Evolutionary conservation across 2,329 filamentous ascomycete species (phyloP).

Genomic region (Thelonectria olida): DNA sequence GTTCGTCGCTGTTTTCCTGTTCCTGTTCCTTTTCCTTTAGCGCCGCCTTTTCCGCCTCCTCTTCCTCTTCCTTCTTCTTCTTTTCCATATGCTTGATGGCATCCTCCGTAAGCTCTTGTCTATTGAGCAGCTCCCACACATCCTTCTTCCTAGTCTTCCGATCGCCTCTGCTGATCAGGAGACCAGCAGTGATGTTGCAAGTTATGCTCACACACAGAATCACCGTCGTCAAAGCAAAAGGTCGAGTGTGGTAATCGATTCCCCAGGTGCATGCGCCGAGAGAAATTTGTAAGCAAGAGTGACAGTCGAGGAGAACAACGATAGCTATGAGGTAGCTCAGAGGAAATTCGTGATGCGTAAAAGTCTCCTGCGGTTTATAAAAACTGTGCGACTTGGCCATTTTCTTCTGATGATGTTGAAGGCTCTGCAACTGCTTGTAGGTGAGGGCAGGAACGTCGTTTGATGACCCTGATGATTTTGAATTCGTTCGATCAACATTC

Average conservation of each 20-base stretch:
- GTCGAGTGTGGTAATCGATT: conserved; percentile 75
- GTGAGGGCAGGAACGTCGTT: conserved; percentile 70
- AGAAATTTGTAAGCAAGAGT: conserved; percentile 82
- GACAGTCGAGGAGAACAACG: conserved; percentile 80
- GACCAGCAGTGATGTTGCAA: conserved; percentile 79
- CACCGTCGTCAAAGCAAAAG: conserved; percentile 78
- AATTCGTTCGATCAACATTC: conserved; percentile 46
- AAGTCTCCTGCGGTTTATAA: conserved; percentile 88
- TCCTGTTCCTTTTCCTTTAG: conserved; percentile 24
- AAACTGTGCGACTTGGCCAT: conserved; percentile 86
- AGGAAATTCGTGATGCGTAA: conserved; percentile 83
- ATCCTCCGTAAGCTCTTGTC: conserved; percentile 76
- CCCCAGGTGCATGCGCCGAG: conserved; percentile 83
- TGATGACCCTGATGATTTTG: conserved; percentile 47
- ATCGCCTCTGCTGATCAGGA: conserved; percentile 81
- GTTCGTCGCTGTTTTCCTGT: conserved; percentile 5
- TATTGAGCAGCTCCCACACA: conserved; percentile 78
- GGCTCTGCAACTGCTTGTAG: conserved; percentile 70
- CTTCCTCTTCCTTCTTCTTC: conserved; percentile 45
- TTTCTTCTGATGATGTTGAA: conserved; percentile 82
- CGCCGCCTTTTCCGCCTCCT: conserved; percentile 22
- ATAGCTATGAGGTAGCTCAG: conserved; percentile 78
- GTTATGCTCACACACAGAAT: conserved; percentile 83
- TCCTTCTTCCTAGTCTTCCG: conserved; percentile 85
- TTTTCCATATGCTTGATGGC: conserved; percentile 61